Evolutionary conservation across 148 eudicot species (phyloP).

Genomic region (Rhododendron griersonianum): DNA sequence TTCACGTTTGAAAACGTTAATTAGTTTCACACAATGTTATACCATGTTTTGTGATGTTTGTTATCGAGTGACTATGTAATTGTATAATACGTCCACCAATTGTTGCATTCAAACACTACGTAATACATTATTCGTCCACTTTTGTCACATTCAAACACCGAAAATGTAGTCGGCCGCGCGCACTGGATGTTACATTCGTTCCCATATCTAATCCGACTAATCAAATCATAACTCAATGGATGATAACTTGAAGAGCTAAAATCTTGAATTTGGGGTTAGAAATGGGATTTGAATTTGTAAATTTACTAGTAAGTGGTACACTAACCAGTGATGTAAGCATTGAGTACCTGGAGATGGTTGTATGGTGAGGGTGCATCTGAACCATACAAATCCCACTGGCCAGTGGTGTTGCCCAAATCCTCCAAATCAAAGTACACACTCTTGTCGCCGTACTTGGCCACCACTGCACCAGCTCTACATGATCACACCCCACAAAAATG

Average conservation of each 20-base stretch:
- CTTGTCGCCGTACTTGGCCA: slow-evolving; percentile 94
- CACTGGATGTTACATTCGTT: no score
- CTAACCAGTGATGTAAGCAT: neutral
- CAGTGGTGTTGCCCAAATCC: slow-evolving; percentile 93
- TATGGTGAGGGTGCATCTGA: slow-evolving; percentile 99
- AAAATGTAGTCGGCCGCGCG: neutral
- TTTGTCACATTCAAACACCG: neutral
- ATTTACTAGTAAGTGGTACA: neutral
- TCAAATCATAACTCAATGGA: neutral
- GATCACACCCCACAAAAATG: neutral
- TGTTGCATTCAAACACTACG: neutral
- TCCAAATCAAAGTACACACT: slow-evolving; percentile 96
- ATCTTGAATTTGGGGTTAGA: neutral
- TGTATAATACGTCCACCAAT: neutral
- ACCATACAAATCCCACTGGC: slow-evolving; percentile 98
- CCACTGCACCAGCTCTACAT: slow-evolving; percentile 58
- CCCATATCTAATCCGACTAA: no score
- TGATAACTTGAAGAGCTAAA: neutral
- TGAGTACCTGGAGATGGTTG: slow-evolving; percentile 81
- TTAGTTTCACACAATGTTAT: neutral
- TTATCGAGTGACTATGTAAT: no score
- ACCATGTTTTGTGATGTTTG: neutral
- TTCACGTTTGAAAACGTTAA: neutral
- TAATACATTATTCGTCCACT: neutral
- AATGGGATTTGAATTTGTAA: neutral